Evolutionary conservation across 441 rosid species (phyloP).

Genomic region (Brassica hybrid): DNA sequence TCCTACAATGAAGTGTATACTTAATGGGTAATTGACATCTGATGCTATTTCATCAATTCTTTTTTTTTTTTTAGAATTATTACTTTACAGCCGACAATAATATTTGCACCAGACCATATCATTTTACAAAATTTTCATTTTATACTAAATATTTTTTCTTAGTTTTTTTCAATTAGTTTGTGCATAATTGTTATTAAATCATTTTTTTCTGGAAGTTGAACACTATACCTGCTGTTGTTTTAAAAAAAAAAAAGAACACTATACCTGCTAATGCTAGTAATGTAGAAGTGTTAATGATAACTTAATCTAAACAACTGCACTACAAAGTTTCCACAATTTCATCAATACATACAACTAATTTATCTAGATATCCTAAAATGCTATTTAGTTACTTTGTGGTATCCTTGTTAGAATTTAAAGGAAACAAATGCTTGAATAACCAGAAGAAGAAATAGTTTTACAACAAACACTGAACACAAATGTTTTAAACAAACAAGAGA

Average conservation of each 20-base stretch:
- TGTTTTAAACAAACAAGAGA: not conserved
- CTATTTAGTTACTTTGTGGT: not conserved
- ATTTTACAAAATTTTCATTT: not conserved
- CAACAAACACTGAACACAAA: not conserved
- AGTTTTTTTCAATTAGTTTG: not conserved
- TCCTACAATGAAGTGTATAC: not conserved
- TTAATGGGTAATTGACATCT: not conserved
- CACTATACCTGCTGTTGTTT: not conserved
- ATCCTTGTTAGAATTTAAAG: not conserved
- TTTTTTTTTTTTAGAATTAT: not conserved
- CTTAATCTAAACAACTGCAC: not conserved
- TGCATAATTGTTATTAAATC: not conserved
- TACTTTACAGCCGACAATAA: not conserved
- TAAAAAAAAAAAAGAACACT: no score
- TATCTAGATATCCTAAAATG: conserved; percentile 1
- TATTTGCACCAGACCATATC: not conserved
- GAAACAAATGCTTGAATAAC: not conserved
- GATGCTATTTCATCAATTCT: not conserved
- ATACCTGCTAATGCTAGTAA: no score
- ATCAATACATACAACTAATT: not conserved
- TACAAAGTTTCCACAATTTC: not conserved
- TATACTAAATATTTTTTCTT: not conserved
- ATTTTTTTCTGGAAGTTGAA: not conserved
- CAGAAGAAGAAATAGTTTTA: no score
- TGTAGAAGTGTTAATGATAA: no score